Evolutionary conservation across 345 rosid species (phyloP), one percentile per base, ranked within the genome.

Genomic region (Turritis glabra): DNA sequence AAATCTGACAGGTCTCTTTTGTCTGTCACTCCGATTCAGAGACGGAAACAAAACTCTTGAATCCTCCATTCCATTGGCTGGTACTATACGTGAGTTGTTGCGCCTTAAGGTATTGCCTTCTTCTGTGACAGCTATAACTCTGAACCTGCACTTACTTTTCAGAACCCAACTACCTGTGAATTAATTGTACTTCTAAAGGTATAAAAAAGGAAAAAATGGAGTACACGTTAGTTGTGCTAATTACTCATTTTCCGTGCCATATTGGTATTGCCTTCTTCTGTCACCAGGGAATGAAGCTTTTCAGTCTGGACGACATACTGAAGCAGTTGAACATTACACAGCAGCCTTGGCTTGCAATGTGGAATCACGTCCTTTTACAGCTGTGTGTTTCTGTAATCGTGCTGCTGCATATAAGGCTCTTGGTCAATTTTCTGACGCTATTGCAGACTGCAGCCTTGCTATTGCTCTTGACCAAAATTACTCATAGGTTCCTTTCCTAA

Each of bases 381-480:
- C 98, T 57, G 82, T 90, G 74, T 95, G 99, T 81, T 90, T 90
- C 78, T 95, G 97, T 80, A 95, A 92, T 82, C 97, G 99, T 76
- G 98, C 99, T 76, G 98, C 97, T 38, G 93, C 97, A 11, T 86
- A 85, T 83, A 92, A 90, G 67, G 89, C 92, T 40, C 65, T 88
- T 78, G 90, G 94, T 72, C 97, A 89, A 81, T 70, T 85, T 26
- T 85, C 86, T 35, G 98, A 92, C 73, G 98, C 98, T 60, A 89
- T 89, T 80, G 94, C 99, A 40, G 99, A 95, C 76, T 95, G 99
- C 91, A 92, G 91, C 84, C 87, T 95, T 53, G 96, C 97, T 71
- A 88, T 90, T 70, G 98, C 99, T 74, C 92, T 95, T 48, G 91
- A 92, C 84, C 84, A 84, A 68, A 92, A 81, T 68, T 95, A 92